These are phyloP conservation scores for Triticum urartu DNA, from an alignment of 176 grass and related monocot genomes.

Conservation along the genomic window DNA sequence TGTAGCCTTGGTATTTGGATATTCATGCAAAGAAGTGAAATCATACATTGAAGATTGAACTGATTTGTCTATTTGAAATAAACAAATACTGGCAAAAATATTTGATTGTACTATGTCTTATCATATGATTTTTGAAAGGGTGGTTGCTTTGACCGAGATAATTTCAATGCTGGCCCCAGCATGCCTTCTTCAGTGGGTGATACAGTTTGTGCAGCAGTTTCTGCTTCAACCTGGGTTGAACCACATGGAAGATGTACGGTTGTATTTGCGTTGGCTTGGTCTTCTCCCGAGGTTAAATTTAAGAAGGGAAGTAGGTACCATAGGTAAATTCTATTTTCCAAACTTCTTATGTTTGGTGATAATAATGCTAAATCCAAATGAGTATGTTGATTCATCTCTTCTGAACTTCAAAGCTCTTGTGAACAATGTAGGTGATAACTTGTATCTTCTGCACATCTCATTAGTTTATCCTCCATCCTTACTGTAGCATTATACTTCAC, in stretches of 20 bases:
- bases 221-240: conserved; percentile 95
- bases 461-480: background rate
- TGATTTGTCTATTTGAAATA: conserved; percentile 1
- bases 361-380: conserved; percentile 3
- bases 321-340: conserved; percentile 45
- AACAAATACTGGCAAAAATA: conserved; percentile 17
- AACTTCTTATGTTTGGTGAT: conserved; percentile 13
- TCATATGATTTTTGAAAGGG: conserved; percentile 53
- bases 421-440: background rate
- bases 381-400: conserved; percentile 6
- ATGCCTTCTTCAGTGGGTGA: conserved; percentile 67
- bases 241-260: conserved; percentile 85
- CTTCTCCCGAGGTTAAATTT: conserved; percentile 86
- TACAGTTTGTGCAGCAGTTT: conserved; percentile 91
- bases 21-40: background rate
- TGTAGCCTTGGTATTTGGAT: conserved; percentile 10
- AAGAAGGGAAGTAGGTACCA: conserved; percentile 82
- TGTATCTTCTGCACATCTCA: background rate
- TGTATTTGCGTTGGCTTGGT: conserved; percentile 83
- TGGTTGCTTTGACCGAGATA: conserved; percentile 76
- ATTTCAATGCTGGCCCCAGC: conserved; percentile 65
- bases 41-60: background rate
- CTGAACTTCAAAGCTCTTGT: background rate
- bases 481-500: background rate
- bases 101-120: conserved; percentile 10